These are phyloP conservation scores for Ceriops tagal DNA, from an alignment of 345 rosid species.

Conservation along the genomic window DNA sequence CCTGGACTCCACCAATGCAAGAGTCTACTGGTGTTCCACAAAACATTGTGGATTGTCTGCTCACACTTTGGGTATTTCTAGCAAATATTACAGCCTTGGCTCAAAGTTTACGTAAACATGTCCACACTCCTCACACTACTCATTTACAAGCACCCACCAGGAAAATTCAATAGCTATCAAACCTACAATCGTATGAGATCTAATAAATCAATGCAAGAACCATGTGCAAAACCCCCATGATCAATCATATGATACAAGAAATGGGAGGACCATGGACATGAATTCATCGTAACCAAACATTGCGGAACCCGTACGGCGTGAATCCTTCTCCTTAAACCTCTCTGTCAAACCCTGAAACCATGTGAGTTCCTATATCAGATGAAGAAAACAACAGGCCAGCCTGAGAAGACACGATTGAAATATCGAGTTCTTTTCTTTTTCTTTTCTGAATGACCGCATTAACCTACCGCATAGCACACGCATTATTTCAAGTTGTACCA, in stretches of 20 bases:
- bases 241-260: slow-evolving; percentile 51
- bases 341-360: slow-evolving; percentile 61
- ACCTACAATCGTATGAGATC: neutral
- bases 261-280: slow-evolving; percentile 59
- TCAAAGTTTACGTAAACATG: neutral
- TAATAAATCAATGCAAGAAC: neutral
- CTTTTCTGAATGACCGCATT: neutral
- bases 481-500: neutral
- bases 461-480: too few species aligned
- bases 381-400: neutral
- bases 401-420: neutral
- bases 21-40: neutral
- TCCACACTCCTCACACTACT: neutral
- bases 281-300: slow-evolving; percentile 52
- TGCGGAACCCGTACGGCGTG: slow-evolving; percentile 41
- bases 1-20: too few species aligned
- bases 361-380: neutral
- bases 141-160: neutral
- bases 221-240: neutral
- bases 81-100: neutral
- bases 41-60: neutral
- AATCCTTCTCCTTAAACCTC: slow-evolving; percentile 67
- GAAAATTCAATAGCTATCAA: neutral
- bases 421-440: neutral
- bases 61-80: neutral